These are phyloP conservation scores for Mortierella polycephala DNA, from an alignment of 371 early-diverging fungal genomes.

Conservation along the genomic window DNA sequence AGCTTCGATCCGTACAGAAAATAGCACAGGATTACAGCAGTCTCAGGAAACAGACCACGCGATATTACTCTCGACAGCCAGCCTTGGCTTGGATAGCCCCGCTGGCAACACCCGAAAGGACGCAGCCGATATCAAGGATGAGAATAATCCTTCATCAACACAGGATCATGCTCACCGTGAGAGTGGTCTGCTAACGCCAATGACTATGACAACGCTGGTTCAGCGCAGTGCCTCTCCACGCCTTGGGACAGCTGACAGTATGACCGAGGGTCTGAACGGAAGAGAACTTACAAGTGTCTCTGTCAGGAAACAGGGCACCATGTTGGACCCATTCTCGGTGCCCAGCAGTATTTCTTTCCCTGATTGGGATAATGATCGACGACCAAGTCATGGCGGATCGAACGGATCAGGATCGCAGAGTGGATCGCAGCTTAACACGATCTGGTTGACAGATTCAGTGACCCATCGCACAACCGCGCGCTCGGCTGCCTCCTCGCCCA, in stretches of 20 bases:
- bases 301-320: conserved; percentile 15
- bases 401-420: neutral
- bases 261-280: neutral
- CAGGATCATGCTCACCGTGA: neutral
- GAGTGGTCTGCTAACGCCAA: conserved; percentile 14
- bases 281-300: neutral
- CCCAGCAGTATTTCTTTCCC: conserved; percentile 51
- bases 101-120: neutral
- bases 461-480: conserved; percentile 29
- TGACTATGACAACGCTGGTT: conserved; percentile 36
- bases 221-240: neutral
- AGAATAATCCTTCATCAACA: neutral
- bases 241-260: neutral
- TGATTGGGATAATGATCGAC: conserved; percentile 14
- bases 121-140: neutral
- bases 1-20: neutral
- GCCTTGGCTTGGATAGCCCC: neutral
- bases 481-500: conserved; percentile 1
- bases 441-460: conserved; percentile 23
- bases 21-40: neutral
- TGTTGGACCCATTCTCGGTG: conserved; percentile 52
- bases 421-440: conserved; percentile 10
- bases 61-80: conserved; percentile 18
- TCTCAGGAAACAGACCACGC: conserved; percentile 17
- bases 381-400: neutral